Percentiles rank a stretch among this genome's conserved stretches.
phyloP scores from a whole-genome alignment of 495 filamentous ascomycete species.

The Tricharina praecox region DNA sequence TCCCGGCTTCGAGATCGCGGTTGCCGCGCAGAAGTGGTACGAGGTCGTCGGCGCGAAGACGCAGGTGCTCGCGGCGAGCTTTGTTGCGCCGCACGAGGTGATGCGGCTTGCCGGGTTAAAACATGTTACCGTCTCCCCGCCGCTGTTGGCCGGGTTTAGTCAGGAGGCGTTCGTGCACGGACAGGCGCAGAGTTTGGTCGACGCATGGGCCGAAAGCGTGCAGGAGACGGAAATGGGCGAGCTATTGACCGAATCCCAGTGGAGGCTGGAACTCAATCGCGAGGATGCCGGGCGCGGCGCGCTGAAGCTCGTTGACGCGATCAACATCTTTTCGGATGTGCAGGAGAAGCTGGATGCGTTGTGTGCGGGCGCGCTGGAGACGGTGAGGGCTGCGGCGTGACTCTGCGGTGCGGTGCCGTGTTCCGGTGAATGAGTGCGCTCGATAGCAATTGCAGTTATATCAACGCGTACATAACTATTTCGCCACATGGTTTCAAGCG shows the following conservation, averaged over 20 bases:
- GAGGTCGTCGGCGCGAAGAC: slow-evolving; percentile 30
- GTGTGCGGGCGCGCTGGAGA: not conserved
- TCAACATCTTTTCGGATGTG: not conserved
- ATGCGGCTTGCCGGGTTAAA: slow-evolving; percentile 40
- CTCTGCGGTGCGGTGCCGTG: too few relatives aligned
- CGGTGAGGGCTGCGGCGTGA: slow-evolving; percentile 11
- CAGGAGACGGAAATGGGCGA: not conserved
- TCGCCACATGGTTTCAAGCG: too few relatives aligned
- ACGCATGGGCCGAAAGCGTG: too few relatives aligned
- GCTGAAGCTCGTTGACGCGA: slow-evolving; percentile 33
- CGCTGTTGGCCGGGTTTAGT: slow-evolving; percentile 40
- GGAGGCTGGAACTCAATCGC: slow-evolving; percentile 50
- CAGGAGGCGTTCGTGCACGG: slow-evolving; percentile 39
- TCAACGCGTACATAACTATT: too few relatives aligned
- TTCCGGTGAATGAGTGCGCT: too few relatives aligned
- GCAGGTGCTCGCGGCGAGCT: slow-evolving; percentile 39
- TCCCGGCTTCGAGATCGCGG: slow-evolving; percentile 35
- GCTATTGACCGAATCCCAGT: not conserved
- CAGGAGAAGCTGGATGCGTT: slow-evolving; percentile 1
- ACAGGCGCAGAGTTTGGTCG: not conserved
- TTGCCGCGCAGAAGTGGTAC: slow-evolving; percentile 39
- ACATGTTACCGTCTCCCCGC: slow-evolving; percentile 41
- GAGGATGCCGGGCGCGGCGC: slow-evolving; percentile 53
- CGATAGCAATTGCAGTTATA: too few relatives aligned
- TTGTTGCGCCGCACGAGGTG: slow-evolving; percentile 33